These are phyloP conservation scores for Kernera saxatilis DNA, from an alignment of 345 rosid species.

Conservation along the genomic window DNA sequence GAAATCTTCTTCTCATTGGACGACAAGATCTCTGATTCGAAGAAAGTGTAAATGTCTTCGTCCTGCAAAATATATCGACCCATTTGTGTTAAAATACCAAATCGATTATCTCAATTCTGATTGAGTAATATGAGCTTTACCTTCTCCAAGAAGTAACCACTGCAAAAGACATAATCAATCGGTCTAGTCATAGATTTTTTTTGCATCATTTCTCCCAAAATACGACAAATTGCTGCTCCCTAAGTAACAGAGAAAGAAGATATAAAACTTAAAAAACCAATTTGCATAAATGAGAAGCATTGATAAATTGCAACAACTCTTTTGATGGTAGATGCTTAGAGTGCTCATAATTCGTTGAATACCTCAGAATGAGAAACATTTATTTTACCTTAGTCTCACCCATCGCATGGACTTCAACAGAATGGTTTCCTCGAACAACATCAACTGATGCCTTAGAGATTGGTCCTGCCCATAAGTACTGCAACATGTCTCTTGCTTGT, in stretches of 20 bases:
- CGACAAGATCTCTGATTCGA: slow-evolving; percentile 50
- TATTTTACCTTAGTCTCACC: slow-evolving; percentile 79
- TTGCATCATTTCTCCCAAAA: slow-evolving; percentile 70
- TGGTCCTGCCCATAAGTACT: slow-evolving; percentile 92
- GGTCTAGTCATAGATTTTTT: slow-evolving; percentile 65
- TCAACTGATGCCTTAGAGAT: slow-evolving; percentile 93
- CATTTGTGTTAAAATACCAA: not conserved
- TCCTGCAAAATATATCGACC: slow-evolving; percentile 39
- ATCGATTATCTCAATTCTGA: not conserved
- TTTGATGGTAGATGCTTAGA: no score
- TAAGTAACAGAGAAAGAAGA: slow-evolving; percentile 24
- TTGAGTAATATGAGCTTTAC: slow-evolving; percentile 23
- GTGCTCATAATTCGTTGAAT: no score
- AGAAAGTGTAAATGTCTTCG: slow-evolving; percentile 86
- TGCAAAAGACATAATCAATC: slow-evolving; percentile 75
- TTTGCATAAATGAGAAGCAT: no score
- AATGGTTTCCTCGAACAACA: slow-evolving; percentile 82
- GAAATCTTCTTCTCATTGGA: slow-evolving; percentile 45
- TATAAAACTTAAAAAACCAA: not conserved
- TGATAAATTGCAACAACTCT: no score
- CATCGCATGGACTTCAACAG: slow-evolving; percentile 89
- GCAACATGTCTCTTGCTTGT: slow-evolving; percentile 93
- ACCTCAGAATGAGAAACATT: not conserved
- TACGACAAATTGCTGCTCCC: slow-evolving; percentile 86
- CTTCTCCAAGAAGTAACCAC: slow-evolving; percentile 89